These are phyloP conservation scores for Entamoeba histolytica DNA, from an alignment of 208 protist species.

Conservation along the genomic window DNA sequence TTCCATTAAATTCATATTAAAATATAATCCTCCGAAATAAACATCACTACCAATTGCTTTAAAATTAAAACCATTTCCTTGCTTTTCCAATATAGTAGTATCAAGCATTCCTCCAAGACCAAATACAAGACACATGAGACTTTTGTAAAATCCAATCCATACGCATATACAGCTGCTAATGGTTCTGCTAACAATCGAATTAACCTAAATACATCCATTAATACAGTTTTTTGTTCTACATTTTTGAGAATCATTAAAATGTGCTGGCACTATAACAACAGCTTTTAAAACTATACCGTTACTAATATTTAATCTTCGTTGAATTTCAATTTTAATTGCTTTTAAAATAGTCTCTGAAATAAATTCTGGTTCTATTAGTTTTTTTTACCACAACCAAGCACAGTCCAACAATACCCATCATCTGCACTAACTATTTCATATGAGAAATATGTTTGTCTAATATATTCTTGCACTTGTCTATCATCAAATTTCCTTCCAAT, in stretches of 20 bases:
- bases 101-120: slow-evolving; percentile 91
- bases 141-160: slow-evolving; percentile 28
- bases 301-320: slow-evolving; percentile 19
- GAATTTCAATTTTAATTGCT: slow-evolving; percentile 17
- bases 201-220: slow-evolving; percentile 69
- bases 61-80: slow-evolving; percentile 64
- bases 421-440: slow-evolving; percentile 55
- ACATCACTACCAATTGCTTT: background rate
- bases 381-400: background rate
- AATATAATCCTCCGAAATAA: background rate
- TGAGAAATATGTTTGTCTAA: slow-evolving; percentile 48
- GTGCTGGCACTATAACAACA: slow-evolving; percentile 51
- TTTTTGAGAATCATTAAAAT: slow-evolving; percentile 78
- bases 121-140: slow-evolving; percentile 31
- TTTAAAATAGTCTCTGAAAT: slow-evolving; percentile 20
- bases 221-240: slow-evolving; percentile 63
- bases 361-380: slow-evolving; percentile 12
- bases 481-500: slow-evolving; percentile 4
- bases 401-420: slow-evolving; percentile 29
- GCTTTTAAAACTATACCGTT: slow-evolving; percentile 16
- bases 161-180: slow-evolving; percentile 90
- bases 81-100: slow-evolving; percentile 77
- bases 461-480: background rate
- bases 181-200: slow-evolving; percentile 99
- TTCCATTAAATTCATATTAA: background rate